Evolutionary conservation across 2,329 filamentous ascomycete species (phyloP), one percentile per base, ranked within the genome.

Genomic region (Chrysosphaeria jannelii): DNA sequence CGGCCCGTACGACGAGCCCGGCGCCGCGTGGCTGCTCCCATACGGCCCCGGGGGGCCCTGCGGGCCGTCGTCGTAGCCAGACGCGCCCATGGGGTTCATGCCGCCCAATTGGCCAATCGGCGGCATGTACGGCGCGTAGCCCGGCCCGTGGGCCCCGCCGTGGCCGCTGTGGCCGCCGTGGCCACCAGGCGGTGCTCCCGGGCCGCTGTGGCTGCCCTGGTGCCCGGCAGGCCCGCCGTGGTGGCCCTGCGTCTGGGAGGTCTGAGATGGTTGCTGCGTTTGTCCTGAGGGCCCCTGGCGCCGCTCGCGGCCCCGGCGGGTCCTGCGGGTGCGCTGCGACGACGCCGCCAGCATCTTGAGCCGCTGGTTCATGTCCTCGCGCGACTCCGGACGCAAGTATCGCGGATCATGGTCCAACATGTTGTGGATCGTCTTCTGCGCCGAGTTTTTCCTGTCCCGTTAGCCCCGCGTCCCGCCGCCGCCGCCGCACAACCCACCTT

Each of bases 381-480:
- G 41, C 17, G 43, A 47, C 28, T 47, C 48, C 2, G 57, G 56
- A 11, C 54, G 50, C 23, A 62, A 43, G 47, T 57, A 60, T 35
- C 57, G 47, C 14, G 57, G 53, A 18, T 64, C 53, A 29, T 62
- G 57, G 30, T 59, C 57, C 15, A 63, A 46, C 29, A 59, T 48
- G 6, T 44, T 42, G 25, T 54, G 53, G 30, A 62, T 48, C 12
- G 52, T 57, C 40, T 63, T 62, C 34, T 57, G 56, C 16, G 52
- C 56, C 14, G 57, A 60, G 32, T 61, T 57, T 32, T 51, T 51
- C 18, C 55, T 29, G 14, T 16, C 11, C 12, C 8, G 9, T 14
- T 8, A 10, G 14, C 7, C n/a, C 5, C 8, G 9, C 23, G 5
- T 14, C 5, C n/a, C 15, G 9, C 15, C 16, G 16, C n/a, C 16